Conservation (phyloP, 768 basidiomycete species). For the Boletus reticuloceps region DNA sequence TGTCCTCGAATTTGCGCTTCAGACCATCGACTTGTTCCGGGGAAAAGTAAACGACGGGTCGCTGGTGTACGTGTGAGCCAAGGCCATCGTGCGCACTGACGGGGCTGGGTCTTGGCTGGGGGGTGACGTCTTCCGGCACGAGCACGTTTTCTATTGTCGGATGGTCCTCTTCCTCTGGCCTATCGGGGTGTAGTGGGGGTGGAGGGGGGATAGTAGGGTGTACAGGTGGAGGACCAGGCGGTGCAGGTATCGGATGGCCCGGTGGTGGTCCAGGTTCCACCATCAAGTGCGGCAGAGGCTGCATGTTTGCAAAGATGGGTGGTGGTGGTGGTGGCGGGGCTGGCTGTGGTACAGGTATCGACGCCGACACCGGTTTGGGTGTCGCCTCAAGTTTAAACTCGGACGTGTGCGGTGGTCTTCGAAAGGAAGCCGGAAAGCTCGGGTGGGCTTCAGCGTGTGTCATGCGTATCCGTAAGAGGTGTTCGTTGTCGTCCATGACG, state of each 20-base stretch:
- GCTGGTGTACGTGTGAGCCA: neutral
- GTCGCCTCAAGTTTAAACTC: conserved; percentile 32
- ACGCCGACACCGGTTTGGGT: conserved; percentile 17
- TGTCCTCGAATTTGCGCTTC: conserved; percentile 31
- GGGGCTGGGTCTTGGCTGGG: conserved; percentile 14
- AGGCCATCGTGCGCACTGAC: conserved; percentile 8
- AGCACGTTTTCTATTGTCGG: conserved; percentile 15
- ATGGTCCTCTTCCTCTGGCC: conserved; percentile 17
- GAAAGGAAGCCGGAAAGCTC: conserved; percentile 32
- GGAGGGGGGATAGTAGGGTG: conserved; percentile 12
- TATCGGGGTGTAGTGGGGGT: conserved; percentile 6
- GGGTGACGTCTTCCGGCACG: conserved; percentile 13
- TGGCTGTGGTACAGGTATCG: conserved; percentile 10
- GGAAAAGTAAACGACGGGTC: conserved; percentile 30
- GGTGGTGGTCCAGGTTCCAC: conserved; percentile 18
- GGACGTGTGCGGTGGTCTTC: conserved; percentile 31
- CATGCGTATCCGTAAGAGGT: conserved; percentile 35
- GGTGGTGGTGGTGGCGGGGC: conserved; percentile 15
- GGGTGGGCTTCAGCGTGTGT: conserved; percentile 35
- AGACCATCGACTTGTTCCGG: conserved; percentile 31
- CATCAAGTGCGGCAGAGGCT: conserved; percentile 19
- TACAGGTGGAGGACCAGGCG: conserved; percentile 4
- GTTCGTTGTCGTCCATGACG: conserved; percentile 36
- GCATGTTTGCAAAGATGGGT: conserved; percentile 24
- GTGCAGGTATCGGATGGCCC: conserved; percentile 9